These are phyloP conservation scores for Vitis rupestris DNA, from an alignment of 164 flowering plant species.

Conservation along the genomic window DNA sequence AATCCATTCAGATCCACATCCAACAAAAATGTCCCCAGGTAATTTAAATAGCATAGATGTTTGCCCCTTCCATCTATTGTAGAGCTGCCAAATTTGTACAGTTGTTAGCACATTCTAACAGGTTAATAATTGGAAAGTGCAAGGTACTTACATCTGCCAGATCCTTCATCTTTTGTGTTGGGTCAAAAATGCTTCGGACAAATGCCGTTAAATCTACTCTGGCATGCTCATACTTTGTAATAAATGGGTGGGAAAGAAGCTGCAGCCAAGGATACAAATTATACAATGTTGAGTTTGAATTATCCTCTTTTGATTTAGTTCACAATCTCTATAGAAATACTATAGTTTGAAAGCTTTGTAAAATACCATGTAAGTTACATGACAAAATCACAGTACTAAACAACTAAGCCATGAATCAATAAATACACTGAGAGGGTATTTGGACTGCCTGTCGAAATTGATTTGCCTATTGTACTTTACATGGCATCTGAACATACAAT, in stretches of 20 bases:
- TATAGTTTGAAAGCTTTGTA: too few relatives aligned
- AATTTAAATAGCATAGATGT: neutral
- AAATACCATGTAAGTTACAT: neutral
- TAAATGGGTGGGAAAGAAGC: slow-evolving; percentile 95
- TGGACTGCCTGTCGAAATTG: too few relatives aligned
- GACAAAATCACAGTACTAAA: too few relatives aligned
- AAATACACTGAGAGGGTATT: too few relatives aligned
- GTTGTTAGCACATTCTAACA: neutral
- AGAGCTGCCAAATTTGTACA: neutral
- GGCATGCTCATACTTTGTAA: slow-evolving; percentile 62
- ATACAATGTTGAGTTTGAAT: neutral
- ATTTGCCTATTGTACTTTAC: too few relatives aligned
- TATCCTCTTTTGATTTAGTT: neutral
- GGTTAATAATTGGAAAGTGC: slow-evolving; percentile 3
- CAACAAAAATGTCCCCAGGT: neutral
- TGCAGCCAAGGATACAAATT: slow-evolving; percentile 31
- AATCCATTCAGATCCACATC: neutral
- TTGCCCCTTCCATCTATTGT: too few relatives aligned
- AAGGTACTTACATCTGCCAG: slow-evolving; percentile 83
- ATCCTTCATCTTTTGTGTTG: slow-evolving; percentile 88
- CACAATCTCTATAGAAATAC: neutral
- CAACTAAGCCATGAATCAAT: too few relatives aligned
- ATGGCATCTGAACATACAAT: too few relatives aligned
- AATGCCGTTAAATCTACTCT: slow-evolving; percentile 75
- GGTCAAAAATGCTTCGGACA: slow-evolving; percentile 84